Evolutionary conservation across 768 basidiomycete species (phyloP).

Genomic region (Tulasnella sp.): DNA sequence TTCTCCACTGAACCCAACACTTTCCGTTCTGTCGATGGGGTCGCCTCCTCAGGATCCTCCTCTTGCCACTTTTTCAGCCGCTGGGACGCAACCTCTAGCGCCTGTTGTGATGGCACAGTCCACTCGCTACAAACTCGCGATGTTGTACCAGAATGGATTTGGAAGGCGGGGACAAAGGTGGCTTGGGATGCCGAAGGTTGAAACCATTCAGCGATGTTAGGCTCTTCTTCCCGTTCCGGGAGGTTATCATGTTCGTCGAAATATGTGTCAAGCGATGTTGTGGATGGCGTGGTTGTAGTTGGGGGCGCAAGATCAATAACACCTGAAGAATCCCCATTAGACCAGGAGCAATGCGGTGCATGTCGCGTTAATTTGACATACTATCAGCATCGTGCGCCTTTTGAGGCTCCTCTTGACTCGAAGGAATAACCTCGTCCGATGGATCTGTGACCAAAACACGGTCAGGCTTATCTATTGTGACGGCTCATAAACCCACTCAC

Average conservation of each 20-base stretch:
- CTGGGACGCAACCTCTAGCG: conserved; percentile 1
- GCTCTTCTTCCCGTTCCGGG: no score
- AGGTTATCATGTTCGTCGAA: no score
- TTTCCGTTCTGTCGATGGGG: neutral
- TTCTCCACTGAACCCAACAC: conserved; percentile 7
- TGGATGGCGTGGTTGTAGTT: no score
- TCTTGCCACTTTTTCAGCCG: conserved; percentile 2
- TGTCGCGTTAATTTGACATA: no score
- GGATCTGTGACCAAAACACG: no score
- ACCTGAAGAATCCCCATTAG: no score
- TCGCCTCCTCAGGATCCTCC: neutral
- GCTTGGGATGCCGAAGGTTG: conserved; percentile 5
- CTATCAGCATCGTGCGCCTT: no score
- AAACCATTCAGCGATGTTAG: conserved; percentile 3
- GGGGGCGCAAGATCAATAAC: no score
- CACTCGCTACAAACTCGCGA: neutral
- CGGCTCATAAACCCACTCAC: neutral
- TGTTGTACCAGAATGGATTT: neutral
- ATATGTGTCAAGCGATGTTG: no score
- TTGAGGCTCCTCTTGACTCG: neutral
- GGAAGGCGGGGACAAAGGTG: conserved; percentile 5
- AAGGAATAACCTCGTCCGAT: neutral
- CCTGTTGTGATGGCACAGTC: conserved; percentile 6
- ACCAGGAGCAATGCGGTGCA: no score
- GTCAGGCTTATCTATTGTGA: neutral